Base-by-base conservation (phyloP, 805 yeast genomes). In the Metahyphopichia silvanorum region DNA sequence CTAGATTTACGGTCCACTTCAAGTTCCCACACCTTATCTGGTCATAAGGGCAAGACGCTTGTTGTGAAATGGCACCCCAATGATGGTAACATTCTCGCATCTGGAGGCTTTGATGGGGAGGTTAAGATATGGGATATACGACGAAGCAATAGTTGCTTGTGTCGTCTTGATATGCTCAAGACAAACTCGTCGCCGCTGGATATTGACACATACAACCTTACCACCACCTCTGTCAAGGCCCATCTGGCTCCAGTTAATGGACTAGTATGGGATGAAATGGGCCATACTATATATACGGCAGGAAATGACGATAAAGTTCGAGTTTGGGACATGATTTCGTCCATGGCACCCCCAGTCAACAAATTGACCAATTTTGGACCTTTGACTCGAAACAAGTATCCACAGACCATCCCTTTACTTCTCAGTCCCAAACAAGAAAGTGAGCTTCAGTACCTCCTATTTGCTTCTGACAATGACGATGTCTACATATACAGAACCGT, bases 101-200 rank as follows among this genome's bases (percentile, higher is more conserved):
- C 87, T 4, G 96, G 95, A 1, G 88, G 91, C 14, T 71, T 76
- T 12, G 86, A 82, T 44, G 96, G 97, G 0, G 80, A 80, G 28
- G 79, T 84, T 6, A 71, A 84, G 32, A 51, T 89, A 0, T 89
- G 97, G 97, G 98, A 89, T 52, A 72, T 87, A 8, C 60, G 98
- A 29, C 61, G 83, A 29, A 75, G 86, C 16, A 66, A 69, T 12
- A 72, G 82, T 21, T 81, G 86, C 46, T 55, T 86, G 16, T 69
- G 79, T 27, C 68, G 78, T 11, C 56, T 86, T 37, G 89, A 86
- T 49, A 63, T 77, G 64, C 55, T 68, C 25, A 58, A 70, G 12
- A 70, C 78, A 1, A 63, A 59, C 28, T 34, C 42, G 16, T 34
- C 37, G 8, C 39, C 43, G 14, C 23, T 36, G 20, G 47, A 40